Conservation (phyloP, 768 basidiomycete genomes). For the Leccinum disarticulatum region DNA sequence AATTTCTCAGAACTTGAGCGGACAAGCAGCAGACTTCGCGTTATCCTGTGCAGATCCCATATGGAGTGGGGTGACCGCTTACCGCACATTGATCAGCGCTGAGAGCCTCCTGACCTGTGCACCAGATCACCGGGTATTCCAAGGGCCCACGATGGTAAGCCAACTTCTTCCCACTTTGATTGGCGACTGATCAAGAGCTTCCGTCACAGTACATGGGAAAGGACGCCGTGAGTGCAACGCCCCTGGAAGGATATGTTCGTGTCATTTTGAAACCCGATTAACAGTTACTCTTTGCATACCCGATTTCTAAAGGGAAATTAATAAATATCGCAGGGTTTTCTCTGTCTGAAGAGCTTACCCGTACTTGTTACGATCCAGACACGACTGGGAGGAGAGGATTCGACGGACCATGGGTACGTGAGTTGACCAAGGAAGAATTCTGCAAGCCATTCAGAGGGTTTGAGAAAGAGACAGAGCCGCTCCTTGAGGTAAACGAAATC, state of each 20-base stretch:
- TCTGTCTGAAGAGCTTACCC: constrained; percentile 49
- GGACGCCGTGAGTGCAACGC: constrained; percentile 37
- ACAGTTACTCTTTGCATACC: constrained; percentile 61
- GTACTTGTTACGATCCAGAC: constrained; percentile 37
- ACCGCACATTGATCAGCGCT: constrained; percentile 57
- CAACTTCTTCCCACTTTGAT: not conserved
- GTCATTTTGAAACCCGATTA: not conserved
- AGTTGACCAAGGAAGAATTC: constrained; percentile 46
- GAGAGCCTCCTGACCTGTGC: constrained; percentile 42
- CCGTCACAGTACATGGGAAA: constrained; percentile 55
- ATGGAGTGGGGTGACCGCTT: constrained; percentile 61
- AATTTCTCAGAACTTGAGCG: constrained; percentile 31
- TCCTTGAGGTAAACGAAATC: constrained; percentile 48
- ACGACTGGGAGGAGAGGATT: constrained; percentile 18
- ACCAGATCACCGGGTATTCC: constrained; percentile 50
- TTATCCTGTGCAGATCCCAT: constrained; percentile 47
- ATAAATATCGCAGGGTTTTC: constrained; percentile 66
- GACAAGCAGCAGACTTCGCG: constrained; percentile 42
- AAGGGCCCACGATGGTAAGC: constrained; percentile 49
- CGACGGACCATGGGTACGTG: constrained; percentile 47
- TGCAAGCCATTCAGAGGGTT: constrained; percentile 46
- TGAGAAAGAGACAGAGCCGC: constrained; percentile 58
- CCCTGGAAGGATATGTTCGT: not conserved
- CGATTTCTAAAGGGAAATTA: constrained; percentile 54
- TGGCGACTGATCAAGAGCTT: not conserved